Evolutionary conservation across 163 green algal species (phyloP), one percentile per base, ranked within the genome.

Genomic region (Prototheca stagnorum): DNA sequence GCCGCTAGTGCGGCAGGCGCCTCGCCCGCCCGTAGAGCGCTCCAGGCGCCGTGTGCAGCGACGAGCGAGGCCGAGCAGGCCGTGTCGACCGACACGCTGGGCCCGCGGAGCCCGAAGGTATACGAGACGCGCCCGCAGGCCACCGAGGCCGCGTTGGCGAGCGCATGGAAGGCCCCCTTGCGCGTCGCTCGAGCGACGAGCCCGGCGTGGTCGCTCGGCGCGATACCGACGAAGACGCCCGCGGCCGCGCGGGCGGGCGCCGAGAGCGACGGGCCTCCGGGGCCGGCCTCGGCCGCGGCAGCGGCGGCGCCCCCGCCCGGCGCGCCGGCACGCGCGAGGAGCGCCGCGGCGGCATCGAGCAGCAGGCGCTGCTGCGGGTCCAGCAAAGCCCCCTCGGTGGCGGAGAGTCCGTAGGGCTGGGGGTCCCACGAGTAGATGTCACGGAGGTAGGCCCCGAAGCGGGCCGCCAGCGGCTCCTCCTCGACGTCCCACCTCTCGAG

Each of bases 61-160:
- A 91, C 79, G 44, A 94, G 68, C 5, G 74, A 83, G 1, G 72
- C 83, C 1, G 73, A 88, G 59, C 84, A 93, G 21, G 82, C 84
- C 2, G 84, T 94, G 72, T 95, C 85, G 17, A 95, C 68, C 3
- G 67, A 71, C 14, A 88, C 57, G 17, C 72, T 65, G 2, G 81
- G 67, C 1, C 84, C 85, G 24, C 67, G 73, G 7, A 92, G 64
- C 12, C 71, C 75, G 53, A 85, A 83, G 19, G 70, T 74, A 63
- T 78, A 94, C 3, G 74, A 68, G 29, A 94, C 42, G 1, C 84
- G 68, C 72, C 85, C 85, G 46, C 51, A 64, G 15, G 54, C 54
- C 22, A 70, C 61, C 36, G 54, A 64, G 2, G 61, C 23, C n/a
- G 54, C 54, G 17, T 53, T 62, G 27, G 54, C 51, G 25, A 49